Evolutionary conservation across 208 protist species (phyloP).

Genomic region (Acanthamoeba royreba): DNA sequence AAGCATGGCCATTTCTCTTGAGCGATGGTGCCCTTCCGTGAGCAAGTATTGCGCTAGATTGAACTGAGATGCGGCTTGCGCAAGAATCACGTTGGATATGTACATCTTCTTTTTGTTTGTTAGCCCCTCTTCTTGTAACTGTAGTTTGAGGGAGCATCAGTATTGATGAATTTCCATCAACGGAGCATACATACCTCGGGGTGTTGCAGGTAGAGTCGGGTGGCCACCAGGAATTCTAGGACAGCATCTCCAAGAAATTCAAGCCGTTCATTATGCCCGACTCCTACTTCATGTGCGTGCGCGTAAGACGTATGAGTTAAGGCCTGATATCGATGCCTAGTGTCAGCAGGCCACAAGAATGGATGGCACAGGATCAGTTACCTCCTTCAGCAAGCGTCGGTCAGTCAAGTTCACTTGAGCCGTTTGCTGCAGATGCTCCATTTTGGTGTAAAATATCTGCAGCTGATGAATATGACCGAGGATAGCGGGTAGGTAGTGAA

Average conservation of each 20-base stretch:
- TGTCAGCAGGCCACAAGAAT: too few species aligned
- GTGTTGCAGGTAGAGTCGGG: not conserved
- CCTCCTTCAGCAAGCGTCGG: not conserved
- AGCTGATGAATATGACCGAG: not conserved
- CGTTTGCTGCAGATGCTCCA: not conserved
- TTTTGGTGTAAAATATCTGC: not conserved
- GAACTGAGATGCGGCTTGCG: not conserved
- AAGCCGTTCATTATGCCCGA: not conserved
- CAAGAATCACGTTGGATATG: not conserved
- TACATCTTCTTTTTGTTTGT: not conserved
- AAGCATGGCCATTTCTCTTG: too few species aligned
- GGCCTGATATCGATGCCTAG: too few species aligned
- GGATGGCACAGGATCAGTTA: not conserved
- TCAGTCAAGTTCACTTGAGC: not conserved
- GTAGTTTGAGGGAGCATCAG: too few species aligned
- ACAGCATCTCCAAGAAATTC: constrained; percentile 32
- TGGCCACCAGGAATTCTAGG: not conserved
- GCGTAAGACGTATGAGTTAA: constrained; percentile 3
- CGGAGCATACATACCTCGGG: too few species aligned
- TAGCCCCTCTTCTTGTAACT: not conserved
- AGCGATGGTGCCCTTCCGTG: too few species aligned
- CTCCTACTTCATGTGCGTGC: not conserved
- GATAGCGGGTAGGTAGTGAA: not conserved
- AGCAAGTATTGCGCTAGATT: not conserved
- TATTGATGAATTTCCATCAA: too few species aligned